Percentiles rank a stretch among this genome's conserved stretches.
Conservation (phyloP, 2,329 filamentous ascomycete genomes). For the Talaromyces funiculosus region DNA sequence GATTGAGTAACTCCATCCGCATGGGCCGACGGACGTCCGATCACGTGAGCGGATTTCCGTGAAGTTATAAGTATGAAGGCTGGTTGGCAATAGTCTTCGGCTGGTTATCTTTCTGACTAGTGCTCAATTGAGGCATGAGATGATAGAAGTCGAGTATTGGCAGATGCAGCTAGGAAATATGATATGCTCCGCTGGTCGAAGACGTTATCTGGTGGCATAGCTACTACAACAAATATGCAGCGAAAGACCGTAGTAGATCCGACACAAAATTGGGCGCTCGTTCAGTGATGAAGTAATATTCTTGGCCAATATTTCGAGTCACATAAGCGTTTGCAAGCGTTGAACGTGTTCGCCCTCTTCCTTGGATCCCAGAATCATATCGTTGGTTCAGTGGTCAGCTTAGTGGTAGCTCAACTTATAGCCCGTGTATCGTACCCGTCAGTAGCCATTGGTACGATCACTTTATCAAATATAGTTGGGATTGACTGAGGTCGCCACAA, state of each 20-base stretch:
- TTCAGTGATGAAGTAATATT: too few relatives aligned
- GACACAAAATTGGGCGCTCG: neutral
- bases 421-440: neutral
- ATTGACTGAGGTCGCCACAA: neutral
- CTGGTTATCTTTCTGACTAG: neutral
- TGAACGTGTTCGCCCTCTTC: too few relatives aligned
- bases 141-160: neutral
- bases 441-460: neutral
- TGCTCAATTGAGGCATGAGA: neutral
- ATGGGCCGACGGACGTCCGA: neutral
- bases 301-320: too few relatives aligned
- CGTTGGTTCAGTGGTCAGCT: neutral
- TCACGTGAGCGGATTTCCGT: slow-evolving; percentile 13
- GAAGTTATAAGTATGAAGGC: neutral
- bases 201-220: neutral
- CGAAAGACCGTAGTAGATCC: neutral
- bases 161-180: neutral
- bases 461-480: neutral
- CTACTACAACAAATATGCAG: neutral
- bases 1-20: slow-evolving; percentile 4
- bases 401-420: neutral
- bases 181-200: neutral
- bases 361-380: neutral
- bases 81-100: neutral
- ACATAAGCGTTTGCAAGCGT: too few relatives aligned